phyloP scores from a whole-genome alignment of 345 rosid species.

The Erodium maritimum region DNA sequence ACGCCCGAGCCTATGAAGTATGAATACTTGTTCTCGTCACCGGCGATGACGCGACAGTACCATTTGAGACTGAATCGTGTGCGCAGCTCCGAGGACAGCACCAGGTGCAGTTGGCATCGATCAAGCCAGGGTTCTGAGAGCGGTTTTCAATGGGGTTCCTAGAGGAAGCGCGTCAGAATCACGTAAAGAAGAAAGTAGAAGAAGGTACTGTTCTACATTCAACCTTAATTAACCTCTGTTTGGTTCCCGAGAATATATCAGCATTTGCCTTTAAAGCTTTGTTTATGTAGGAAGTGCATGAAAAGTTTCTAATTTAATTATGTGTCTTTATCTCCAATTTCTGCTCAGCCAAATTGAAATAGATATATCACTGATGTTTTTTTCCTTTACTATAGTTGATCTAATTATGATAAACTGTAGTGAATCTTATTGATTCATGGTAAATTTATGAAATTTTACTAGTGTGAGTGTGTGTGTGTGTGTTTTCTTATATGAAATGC shows the following conservation, averaged over 20 bases:
- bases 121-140: background rate
- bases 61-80: too few relatives aligned
- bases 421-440: background rate
- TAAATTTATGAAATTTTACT: background rate
- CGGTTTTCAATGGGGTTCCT: constrained; percentile 56
- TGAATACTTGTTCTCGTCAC: too few relatives aligned
- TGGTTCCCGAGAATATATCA: background rate
- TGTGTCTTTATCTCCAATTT: background rate
- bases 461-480: too few relatives aligned
- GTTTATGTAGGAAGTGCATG: background rate
- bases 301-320: background rate
- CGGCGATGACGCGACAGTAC: too few relatives aligned
- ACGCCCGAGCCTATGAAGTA: too few relatives aligned
- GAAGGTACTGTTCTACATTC: constrained; percentile 42
- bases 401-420: too few relatives aligned
- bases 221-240: background rate
- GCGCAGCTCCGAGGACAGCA: too few relatives aligned
- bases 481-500: too few relatives aligned
- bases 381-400: too few relatives aligned
- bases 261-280: background rate
- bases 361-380: too few relatives aligned
- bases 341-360: too few relatives aligned
- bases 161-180: constrained; percentile 90
- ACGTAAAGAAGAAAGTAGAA: constrained; percentile 96
- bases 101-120: background rate